Base-by-base conservation (phyloP, 2,329 filamentous ascomycete species). In the Alternaria sp. region DNA sequence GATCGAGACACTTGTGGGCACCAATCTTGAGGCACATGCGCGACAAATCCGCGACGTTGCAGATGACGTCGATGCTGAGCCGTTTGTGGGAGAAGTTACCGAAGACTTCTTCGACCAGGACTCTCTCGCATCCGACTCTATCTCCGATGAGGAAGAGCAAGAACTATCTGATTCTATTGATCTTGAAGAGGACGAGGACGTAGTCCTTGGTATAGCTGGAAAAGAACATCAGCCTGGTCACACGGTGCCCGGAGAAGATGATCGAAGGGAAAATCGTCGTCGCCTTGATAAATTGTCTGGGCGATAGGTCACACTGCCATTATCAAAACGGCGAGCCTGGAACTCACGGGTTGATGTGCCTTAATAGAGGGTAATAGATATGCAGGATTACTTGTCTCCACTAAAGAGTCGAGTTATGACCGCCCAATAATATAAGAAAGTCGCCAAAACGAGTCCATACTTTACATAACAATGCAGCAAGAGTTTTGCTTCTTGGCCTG, bases 401-500 rank as follows among this genome's bases (percentile, higher is more conserved):
- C 51, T 54, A 62, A 36, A 7, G 21, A 55, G 33, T 37, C 39
- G 51, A 40, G 53, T 17, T 46, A 42, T 51, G 26, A 52, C 56
- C 40, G 41, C 40, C 48, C 13, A 17, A 34, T n/a, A 34, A 36
- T 6, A 48, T 28, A 54, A 48, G 14, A n/a, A 49, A 41, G 26
- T 36, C 26, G n/a, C 36, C 58, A 53, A 54, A 23, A 17, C 41
- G 31, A 33, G 6, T 34, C 33, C 31, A 14, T 45, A 50, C 54
- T 67, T 67, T 69, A 85, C 83, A 85, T 86, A 50, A 86, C 77
- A 42, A 80, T 73, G 69, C 85, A 87, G 78, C 85, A 87, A 23
- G 82, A 84, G 71, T 87, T 87, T 73, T 86, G 85, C 77, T 86
- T 86, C 79, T 86, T 86, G 24, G 85, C 84, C 77, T 82, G 54